Conservation (phyloP, 2,329 filamentous ascomycete genomes). For the Fonsecaea nubica region DNA sequence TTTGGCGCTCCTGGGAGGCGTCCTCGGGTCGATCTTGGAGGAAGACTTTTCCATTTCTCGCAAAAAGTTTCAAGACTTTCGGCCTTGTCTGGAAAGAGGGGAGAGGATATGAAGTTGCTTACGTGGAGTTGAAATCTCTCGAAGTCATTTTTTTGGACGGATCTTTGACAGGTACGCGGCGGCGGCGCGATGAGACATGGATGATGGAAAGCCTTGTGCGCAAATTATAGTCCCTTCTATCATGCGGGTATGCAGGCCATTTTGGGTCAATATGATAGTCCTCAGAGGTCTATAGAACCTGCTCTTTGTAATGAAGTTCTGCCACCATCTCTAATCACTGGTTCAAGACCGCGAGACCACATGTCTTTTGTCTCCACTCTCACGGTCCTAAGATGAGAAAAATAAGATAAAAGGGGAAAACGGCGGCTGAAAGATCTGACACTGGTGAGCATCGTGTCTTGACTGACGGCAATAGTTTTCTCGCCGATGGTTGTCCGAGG, state of each 20-base stretch:
- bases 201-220: neutral
- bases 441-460: neutral
- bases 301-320: conserved; percentile 15
- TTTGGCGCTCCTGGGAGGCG: conserved; percentile 22
- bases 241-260: conserved; percentile 8
- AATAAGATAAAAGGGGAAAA: neutral
- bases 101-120: neutral
- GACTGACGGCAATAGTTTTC: neutral
- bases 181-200: neutral
- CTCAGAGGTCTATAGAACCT: conserved; percentile 11
- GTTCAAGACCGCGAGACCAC: neutral
- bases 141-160: conserved; percentile 5
- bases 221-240: neutral
- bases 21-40: neutral
- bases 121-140: conserved; percentile 16
- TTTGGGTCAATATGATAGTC: neutral
- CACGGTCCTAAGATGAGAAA: neutral
- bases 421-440: neutral
- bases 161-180: neutral
- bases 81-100: neutral
- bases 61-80: conserved; percentile 22
- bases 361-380: neutral
- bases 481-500: neutral
- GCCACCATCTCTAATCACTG: neutral
- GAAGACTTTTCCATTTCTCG: neutral